Evolutionary conservation across 345 rosid species (phyloP).

Genomic region (Draba incana): DNA sequence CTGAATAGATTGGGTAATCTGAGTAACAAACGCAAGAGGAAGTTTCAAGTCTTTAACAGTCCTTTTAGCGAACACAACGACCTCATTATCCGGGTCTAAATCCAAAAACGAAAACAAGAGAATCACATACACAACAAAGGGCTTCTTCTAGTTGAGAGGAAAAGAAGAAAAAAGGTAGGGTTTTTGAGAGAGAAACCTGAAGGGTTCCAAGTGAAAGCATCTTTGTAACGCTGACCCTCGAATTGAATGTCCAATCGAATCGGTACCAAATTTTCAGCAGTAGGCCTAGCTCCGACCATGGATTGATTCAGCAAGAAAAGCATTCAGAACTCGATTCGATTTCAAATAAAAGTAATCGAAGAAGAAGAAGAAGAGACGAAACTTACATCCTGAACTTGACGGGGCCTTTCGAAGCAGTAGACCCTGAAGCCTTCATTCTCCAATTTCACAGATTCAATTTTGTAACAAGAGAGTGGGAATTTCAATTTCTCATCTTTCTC

Average conservation of each 20-base stretch:
- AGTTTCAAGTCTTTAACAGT: constrained; percentile 95
- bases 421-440: constrained; percentile 38
- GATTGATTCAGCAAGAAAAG: not conserved
- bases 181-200: constrained; percentile 52
- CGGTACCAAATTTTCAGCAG: constrained; percentile 84
- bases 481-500: constrained; percentile 22
- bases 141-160: not conserved
- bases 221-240: constrained; percentile 88
- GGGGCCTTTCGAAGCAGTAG: constrained; percentile 46
- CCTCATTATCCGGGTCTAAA: constrained; percentile 88
- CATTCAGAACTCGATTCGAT: constrained; percentile 24
- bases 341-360: constrained; percentile 16
- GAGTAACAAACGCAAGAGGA: constrained; percentile 75
- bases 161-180: not conserved
- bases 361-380: constrained; percentile 15
- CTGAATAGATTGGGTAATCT: constrained; percentile 93
- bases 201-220: constrained; percentile 98
- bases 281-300: constrained; percentile 63
- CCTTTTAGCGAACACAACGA: constrained; percentile 77
- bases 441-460: constrained; percentile 18
- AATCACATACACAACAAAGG: constrained; percentile 9
- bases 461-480: not conserved
- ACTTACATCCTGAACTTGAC: constrained; percentile 87
- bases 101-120: constrained; percentile 3
- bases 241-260: constrained; percentile 86